Evolutionary conservation across 257 asterid genomes (phyloP).

Genomic region (Thymus mandschuricus): DNA sequence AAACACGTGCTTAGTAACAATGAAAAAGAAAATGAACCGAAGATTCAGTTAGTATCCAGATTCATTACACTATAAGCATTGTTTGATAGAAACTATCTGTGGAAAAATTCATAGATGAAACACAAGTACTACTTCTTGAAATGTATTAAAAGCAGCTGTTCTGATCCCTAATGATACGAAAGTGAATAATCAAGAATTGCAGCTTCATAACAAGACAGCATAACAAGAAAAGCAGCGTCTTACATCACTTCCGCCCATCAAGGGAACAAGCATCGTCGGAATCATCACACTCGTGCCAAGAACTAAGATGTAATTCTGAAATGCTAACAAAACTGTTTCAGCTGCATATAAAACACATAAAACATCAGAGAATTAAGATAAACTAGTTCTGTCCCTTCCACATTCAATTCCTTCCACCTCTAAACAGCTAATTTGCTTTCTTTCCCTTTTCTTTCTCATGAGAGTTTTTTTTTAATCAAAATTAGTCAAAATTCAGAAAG

Average conservation of each 20-base stretch:
- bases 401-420: background rate
- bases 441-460: too few species aligned
- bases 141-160: background rate
- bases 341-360: conserved; percentile 59
- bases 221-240: conserved; percentile 47
- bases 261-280: conserved; percentile 87
- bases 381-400: conserved; percentile 1
- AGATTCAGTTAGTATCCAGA: background rate
- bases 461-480: too few species aligned
- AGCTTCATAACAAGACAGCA: background rate
- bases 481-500: background rate
- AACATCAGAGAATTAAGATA: conserved; percentile 32
- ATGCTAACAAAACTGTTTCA: conserved; percentile 92
- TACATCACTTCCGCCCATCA: conserved; percentile 97
- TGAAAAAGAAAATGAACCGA: background rate
- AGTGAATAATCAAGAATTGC: background rate
- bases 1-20: conserved; percentile 3
- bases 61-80: background rate
- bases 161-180: background rate
- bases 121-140: background rate
- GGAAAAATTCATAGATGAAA: background rate
- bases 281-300: conserved; percentile 97
- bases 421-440: too few species aligned
- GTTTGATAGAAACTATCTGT: background rate
- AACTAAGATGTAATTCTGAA: conserved; percentile 90